These are phyloP conservation scores for Leccinum subgranulosum DNA, from an alignment of 768 basidiomycete genomes.

Conservation along the genomic window DNA sequence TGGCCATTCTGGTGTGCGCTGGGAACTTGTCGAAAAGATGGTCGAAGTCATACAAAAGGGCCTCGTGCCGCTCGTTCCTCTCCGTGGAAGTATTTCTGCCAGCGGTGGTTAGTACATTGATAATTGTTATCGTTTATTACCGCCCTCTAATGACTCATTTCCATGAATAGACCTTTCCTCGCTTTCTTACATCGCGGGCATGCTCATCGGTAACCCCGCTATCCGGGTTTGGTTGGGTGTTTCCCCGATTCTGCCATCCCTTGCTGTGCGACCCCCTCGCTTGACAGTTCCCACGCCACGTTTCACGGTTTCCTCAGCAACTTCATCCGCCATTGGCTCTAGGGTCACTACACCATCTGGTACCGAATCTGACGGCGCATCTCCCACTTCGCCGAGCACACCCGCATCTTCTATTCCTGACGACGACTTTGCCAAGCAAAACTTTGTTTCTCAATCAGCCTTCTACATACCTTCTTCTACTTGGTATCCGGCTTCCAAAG, in stretches of 20 bases:
- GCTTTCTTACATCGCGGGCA: conserved; percentile 80
- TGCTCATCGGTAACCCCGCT: conserved; percentile 75
- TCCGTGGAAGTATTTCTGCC: conserved; percentile 81
- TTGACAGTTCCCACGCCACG: conserved; percentile 16
- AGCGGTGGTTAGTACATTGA: conserved; percentile 57
- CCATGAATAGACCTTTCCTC: conserved; percentile 59
- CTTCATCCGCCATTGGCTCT: conserved; percentile 12
- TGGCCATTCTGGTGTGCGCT: conserved; percentile 83
- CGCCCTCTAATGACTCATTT: conserved; percentile 7
- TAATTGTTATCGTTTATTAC: neutral
- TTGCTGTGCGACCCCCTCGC: conserved; percentile 1
- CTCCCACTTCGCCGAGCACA: conserved; percentile 44
- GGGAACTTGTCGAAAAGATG: conserved; percentile 80
- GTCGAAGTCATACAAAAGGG: conserved; percentile 64
- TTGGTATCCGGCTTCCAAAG: conserved; percentile 36
- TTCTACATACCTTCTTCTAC: neutral
- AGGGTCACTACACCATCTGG: conserved; percentile 16
- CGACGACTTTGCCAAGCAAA: conserved; percentile 17
- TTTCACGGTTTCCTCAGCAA: neutral
- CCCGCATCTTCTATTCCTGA: conserved; percentile 27
- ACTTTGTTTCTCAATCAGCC: neutral
- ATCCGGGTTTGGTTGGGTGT: conserved; percentile 65
- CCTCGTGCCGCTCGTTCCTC: conserved; percentile 75
- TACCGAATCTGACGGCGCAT: conserved; percentile 35
- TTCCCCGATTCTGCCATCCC: conserved; percentile 2